Percentiles rank a stretch among this genome's conserved stretches.
Evolutionary conservation across 768 basidiomycete genomes (phyloP).

Genomic region (Lepiota brunneoincarnata): DNA sequence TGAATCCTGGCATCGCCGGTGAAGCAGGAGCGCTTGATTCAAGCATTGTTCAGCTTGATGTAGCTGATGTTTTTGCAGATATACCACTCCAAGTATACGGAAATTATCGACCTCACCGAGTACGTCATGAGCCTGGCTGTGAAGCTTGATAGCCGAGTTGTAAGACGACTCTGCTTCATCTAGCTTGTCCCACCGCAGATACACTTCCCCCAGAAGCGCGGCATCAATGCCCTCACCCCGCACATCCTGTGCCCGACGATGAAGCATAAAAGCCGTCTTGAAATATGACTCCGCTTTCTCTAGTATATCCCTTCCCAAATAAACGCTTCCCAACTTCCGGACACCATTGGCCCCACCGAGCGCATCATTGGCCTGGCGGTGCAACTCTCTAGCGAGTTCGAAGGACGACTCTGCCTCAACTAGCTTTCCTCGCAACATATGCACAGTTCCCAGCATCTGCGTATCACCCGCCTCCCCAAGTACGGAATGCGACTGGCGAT

Average conservation of each 20-base stretch:
- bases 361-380: too few relatives aligned
- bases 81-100: conserved; percentile 14
- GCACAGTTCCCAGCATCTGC: too few relatives aligned
- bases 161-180: conserved; percentile 18
- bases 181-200: conserved; percentile 16
- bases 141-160: conserved; percentile 15
- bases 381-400: too few relatives aligned
- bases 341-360: too few relatives aligned
- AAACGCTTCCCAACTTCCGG: too few relatives aligned
- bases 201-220: conserved; percentile 14
- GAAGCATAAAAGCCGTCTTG: too few relatives aligned
- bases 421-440: too few relatives aligned
- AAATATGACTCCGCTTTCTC: too few relatives aligned
- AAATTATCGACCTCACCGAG: conserved; percentile 18
- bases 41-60: conserved; percentile 19
- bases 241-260: background rate
- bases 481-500: too few relatives aligned
- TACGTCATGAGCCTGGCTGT: conserved; percentile 13
- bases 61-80: background rate
- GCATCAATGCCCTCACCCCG: conserved; percentile 15
- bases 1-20: background rate
- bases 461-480: too few relatives aligned
- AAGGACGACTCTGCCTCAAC: too few relatives aligned
- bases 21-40: conserved; percentile 15
- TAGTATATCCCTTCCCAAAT: too few relatives aligned